Conservation (phyloP, 2,329 filamentous ascomycete species). For the Claviceps maximensis region DNA sequence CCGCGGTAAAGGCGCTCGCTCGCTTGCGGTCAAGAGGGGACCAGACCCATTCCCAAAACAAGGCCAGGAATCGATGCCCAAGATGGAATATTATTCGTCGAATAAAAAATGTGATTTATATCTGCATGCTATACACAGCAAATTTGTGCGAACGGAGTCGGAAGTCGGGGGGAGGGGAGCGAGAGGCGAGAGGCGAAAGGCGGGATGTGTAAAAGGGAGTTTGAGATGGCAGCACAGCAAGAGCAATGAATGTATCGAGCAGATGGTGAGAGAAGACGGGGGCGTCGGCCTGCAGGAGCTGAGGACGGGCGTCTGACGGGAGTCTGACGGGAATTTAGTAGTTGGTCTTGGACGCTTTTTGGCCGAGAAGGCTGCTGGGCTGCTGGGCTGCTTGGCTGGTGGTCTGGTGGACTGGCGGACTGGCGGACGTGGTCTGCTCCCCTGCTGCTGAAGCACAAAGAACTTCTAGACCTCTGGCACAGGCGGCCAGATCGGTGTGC, state of each 20-base stretch:
- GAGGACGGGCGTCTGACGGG: background rate
- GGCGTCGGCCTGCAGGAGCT: background rate
- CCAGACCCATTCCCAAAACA: background rate
- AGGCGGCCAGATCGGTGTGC: background rate
- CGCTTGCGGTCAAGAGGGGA: background rate
- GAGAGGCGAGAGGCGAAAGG: background rate
- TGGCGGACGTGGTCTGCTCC: background rate
- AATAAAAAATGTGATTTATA: background rate
- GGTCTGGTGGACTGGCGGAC: too few relatives aligned
- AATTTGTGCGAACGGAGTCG: background rate
- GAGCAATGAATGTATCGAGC: background rate
- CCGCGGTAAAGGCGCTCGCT: background rate
- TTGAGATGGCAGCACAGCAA: background rate
- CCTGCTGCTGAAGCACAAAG: background rate
- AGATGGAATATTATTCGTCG: background rate
- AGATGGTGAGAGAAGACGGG: background rate
- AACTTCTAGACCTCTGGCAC: background rate
- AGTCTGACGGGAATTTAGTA: background rate
- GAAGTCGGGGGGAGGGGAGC: background rate
- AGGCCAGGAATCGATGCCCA: background rate
- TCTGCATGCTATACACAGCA: conserved; percentile 1
- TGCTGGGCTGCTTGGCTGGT: background rate
- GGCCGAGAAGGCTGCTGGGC: background rate
- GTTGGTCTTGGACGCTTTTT: background rate
- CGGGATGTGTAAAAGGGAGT: background rate